Evolutionary conservation across 257 asterid genomes (phyloP).

Genomic region (Agastache rugosa): DNA sequence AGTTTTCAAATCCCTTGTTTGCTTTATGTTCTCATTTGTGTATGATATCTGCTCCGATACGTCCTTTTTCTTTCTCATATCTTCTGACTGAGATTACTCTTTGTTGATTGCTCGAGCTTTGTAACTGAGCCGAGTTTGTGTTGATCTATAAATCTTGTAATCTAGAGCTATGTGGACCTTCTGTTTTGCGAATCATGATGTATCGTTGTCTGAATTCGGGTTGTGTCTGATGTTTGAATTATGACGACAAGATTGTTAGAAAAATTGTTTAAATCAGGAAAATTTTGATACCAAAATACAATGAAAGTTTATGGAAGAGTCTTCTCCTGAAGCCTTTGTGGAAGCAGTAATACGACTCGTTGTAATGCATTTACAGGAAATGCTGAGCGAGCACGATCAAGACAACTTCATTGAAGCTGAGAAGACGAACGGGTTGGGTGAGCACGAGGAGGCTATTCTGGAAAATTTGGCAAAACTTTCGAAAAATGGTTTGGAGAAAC

Average conservation of each 20-base stretch:
- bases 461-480: slow-evolving; percentile 48
- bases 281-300: neutral
- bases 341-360: too few species aligned
- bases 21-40: neutral
- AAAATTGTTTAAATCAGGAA: neutral
- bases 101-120: neutral
- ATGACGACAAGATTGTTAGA: too few species aligned
- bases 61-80: neutral
- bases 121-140: neutral
- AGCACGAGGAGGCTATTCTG: slow-evolving; percentile 46
- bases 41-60: neutral
- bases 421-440: slow-evolving; percentile 55
- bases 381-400: slow-evolving; percentile 53
- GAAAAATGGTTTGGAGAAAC: slow-evolving; percentile 54
- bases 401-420: slow-evolving; percentile 58
- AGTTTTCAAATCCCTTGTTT: neutral
- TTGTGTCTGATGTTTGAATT: too few species aligned
- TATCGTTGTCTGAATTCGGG: too few species aligned
- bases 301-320: too few species aligned
- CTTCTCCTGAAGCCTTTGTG: too few species aligned
- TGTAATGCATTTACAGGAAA: slow-evolving; percentile 42
- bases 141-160: neutral
- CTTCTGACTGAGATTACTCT: slow-evolving; percentile 9
- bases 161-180: neutral
- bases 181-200: neutral